These are phyloP conservation scores for Colletotrichum orbiculare DNA, from an alignment of 2,329 filamentous ascomycete species.

Conservation along the genomic window DNA sequence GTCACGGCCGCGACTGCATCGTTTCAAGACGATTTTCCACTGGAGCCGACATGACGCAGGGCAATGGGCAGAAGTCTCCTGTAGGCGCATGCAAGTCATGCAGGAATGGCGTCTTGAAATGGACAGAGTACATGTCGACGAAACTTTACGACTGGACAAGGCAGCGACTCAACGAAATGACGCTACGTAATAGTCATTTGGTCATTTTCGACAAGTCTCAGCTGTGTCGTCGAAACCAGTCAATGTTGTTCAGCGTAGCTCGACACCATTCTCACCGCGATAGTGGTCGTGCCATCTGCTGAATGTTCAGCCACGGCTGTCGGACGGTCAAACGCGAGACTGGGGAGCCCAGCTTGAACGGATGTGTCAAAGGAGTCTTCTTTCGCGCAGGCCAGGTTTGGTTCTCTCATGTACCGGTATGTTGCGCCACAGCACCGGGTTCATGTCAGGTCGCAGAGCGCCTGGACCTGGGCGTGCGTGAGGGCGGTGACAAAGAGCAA, in stretches of 20 bases:
- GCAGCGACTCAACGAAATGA: conserved; percentile 14
- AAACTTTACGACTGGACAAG: conserved; percentile 19
- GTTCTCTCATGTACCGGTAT: conserved; percentile 26
- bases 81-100: conserved; percentile 36
- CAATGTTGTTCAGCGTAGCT: no score
- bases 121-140: conserved; percentile 3
- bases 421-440: conserved; percentile 11
- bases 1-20: conserved; percentile 30
- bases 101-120: neutral
- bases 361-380: no score
- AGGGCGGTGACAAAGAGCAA: conserved; percentile 10
- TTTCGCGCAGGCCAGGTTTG: conserved; percentile 10
- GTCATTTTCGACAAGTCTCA: conserved; percentile 32
- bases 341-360: no score
- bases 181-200: conserved; percentile 4
- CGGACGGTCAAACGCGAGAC: no score
- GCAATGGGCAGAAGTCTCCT: conserved; percentile 28
- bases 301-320: no score
- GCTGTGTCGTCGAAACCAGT: neutral
- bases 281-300: no score
- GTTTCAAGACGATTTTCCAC: conserved; percentile 37
- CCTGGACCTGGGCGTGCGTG: conserved; percentile 33
- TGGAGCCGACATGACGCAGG: conserved; percentile 32
- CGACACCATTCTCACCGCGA: no score
- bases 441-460: conserved; percentile 14